Base-by-base conservation (phyloP, 441 rosid genomes). In the Populus tomentosa region DNA sequence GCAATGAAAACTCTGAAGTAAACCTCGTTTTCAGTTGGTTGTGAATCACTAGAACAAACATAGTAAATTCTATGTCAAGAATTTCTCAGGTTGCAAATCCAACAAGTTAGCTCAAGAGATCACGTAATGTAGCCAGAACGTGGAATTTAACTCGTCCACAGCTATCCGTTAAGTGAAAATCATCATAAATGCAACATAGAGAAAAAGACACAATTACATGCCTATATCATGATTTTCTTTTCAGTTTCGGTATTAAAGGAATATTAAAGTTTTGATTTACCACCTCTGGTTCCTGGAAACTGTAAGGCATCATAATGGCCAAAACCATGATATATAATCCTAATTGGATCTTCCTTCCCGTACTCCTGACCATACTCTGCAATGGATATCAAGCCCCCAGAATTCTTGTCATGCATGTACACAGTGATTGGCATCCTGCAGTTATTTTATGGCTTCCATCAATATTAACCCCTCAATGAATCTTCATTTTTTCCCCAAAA, bases 351-450 rank as follows among this genome's bases (percentile, higher is more conserved):
- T 65, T 90, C 94, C 73, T 83, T 85, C 56, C 97, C 92, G n/a
- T 95, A 95, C 77, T 93, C 98, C 78, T 89, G 91, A 65, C 98
- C 98, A 64, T 95, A 95, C 77, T 95, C 97, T 0, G 98, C 95
- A 46, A 93, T 95, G 35, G 83, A 69, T 80, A 93, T 90, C 69
- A 95, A 81, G 75, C 98, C 98, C 53, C 92, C 92, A 6, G 90
- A 89, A 67, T 84, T 87, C 30, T 79, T 72, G 72, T 95, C 98
- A 26, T 88, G 68, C 89, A 93, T 92, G 82, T 90, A 92, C 18
- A 90, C 98, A 1, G 91, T 86, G 73, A 95, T 95, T 13, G 98
- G 98, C 91, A 87, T 90, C 91, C 98, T 95, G 84, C 75, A 69
- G 11, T 81, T 69, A 68, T 59, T 70, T 73, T 67, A 30, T 38